Evolutionary conservation across 805 yeast species (phyloP).

Genomic region (Komagataella pseudopastoris): DNA sequence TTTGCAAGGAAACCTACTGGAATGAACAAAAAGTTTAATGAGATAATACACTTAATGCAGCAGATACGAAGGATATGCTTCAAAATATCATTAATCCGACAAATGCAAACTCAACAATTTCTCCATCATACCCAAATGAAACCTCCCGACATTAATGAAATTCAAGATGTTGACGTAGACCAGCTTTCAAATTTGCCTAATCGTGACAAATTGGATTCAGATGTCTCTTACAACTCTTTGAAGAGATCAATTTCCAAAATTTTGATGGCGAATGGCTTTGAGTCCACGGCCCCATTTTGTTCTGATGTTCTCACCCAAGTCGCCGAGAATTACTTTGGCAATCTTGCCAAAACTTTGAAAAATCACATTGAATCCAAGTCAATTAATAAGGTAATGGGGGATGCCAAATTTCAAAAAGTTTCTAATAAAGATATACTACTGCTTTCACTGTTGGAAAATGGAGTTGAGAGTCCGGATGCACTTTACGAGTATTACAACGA

Average conservation of each 20-base stretch:
- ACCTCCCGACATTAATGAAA: conserved; percentile 49
- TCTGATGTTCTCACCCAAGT: conserved; percentile 69
- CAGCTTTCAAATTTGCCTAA: conserved; percentile 62
- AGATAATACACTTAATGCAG: conserved; percentile 70
- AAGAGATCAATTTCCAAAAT: conserved; percentile 61
- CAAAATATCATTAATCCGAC: conserved; percentile 76
- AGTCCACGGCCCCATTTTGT: conserved; percentile 66
- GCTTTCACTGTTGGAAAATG: conserved; percentile 69
- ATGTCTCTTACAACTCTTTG: conserved; percentile 52
- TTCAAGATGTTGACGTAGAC: conserved; percentile 63
- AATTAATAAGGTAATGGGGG: conserved; percentile 21
- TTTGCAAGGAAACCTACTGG: conserved; percentile 32
- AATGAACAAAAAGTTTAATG: conserved; percentile 41
- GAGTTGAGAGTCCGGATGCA: conserved; percentile 67
- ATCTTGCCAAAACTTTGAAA: conserved; percentile 58
- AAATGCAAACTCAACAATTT: conserved; percentile 77
- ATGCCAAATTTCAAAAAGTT: conserved; percentile 9
- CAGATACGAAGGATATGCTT: conserved; percentile 80
- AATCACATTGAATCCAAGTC: conserved; percentile 56
- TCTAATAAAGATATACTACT: conserved; percentile 32
- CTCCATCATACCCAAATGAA: conserved; percentile 62
- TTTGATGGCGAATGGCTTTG: conserved; percentile 88
- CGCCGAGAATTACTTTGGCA: conserved; percentile 69
- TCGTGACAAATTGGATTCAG: conserved; percentile 47
- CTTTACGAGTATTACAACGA: conserved; percentile 65